Percentiles rank a stretch among this genome's conserved stretches.
phyloP scores from a whole-genome alignment of 2,329 filamentous ascomycete genomes.

The Phyllosticta citriasiana region DNA sequence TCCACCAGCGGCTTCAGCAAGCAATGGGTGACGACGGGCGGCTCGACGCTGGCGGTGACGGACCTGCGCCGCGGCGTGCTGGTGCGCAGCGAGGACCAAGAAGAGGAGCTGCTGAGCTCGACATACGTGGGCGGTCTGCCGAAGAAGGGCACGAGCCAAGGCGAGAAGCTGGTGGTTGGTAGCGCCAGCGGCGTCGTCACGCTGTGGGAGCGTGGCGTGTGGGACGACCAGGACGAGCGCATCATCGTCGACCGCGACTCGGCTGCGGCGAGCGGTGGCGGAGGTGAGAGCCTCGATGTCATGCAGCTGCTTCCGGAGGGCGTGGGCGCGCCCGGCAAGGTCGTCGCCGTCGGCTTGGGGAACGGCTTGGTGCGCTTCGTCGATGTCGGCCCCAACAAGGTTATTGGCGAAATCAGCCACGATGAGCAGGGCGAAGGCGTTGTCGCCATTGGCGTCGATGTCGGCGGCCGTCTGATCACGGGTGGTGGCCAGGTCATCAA shows the following conservation, averaged over 20 bases:
- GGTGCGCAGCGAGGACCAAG: slow-evolving; percentile 85
- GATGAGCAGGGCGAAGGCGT: slow-evolving; percentile 71
- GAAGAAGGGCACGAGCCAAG: slow-evolving; percentile 57
- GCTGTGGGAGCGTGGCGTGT: slow-evolving; percentile 86
- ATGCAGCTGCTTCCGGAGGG: slow-evolving; percentile 61
- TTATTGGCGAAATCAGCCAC: slow-evolving; percentile 59
- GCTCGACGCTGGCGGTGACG: slow-evolving; percentile 80
- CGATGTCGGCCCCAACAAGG: slow-evolving; percentile 61
- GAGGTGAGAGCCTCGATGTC: slow-evolving; percentile 73
- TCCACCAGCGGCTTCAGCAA: slow-evolving; percentile 85
- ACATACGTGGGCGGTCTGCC: slow-evolving; percentile 68
- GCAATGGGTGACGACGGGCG: slow-evolving; percentile 90
- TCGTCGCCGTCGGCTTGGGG: slow-evolving; percentile 69
- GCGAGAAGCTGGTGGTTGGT: slow-evolving; percentile 65
- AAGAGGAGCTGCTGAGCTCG: slow-evolving; percentile 81
- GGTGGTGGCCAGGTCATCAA: slow-evolving; percentile 80
- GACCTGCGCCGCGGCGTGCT: slow-evolving; percentile 80
- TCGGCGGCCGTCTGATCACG: slow-evolving; percentile 75
- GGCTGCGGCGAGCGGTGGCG: slow-evolving; percentile 34
- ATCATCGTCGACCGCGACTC: slow-evolving; percentile 56
- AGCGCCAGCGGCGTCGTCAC: slow-evolving; percentile 76
- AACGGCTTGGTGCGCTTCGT: slow-evolving; percentile 73
- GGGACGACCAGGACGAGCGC: slow-evolving; percentile 90
- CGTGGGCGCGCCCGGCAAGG: slow-evolving; percentile 57
- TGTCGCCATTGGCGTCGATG: slow-evolving; percentile 72